Conservation (phyloP, 2,329 filamentous ascomycete genomes). For the Pseudogymnoascus sp. region DNA sequence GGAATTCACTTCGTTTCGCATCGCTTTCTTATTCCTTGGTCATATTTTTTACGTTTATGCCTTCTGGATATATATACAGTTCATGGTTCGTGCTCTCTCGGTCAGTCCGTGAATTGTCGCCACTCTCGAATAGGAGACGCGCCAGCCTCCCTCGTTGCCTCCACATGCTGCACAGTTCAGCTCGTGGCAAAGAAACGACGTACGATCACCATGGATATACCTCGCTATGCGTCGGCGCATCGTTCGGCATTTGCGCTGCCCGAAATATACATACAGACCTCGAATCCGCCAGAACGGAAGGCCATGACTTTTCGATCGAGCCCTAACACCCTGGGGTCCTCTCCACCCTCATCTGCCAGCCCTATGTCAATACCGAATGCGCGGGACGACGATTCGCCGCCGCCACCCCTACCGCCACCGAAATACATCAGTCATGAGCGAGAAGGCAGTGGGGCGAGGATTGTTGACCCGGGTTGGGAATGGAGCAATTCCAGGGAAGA, state of each 20-base stretch:
- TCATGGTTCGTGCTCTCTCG: constrained; percentile 11
- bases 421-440: constrained; percentile 47
- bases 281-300: constrained; percentile 28
- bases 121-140: constrained; percentile 6
- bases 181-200: constrained; percentile 19
- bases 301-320: constrained; percentile 20
- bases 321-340: constrained; percentile 26
- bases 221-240: constrained; percentile 25
- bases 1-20: constrained; percentile 10
- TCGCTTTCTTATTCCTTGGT: constrained; percentile 17
- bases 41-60: constrained; percentile 11
- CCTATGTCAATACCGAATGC: constrained; percentile 57
- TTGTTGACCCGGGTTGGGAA: constrained; percentile 51
- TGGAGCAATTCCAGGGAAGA: constrained; percentile 49
- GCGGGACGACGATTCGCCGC: constrained; percentile 36
- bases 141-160: constrained; percentile 6
- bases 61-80: constrained; percentile 6
- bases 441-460: constrained; percentile 12
- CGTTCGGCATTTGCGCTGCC: constrained; percentile 26
- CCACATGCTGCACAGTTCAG: constrained; percentile 14
- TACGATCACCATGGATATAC: constrained; percentile 34
- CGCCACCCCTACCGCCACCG: constrained; percentile 58
- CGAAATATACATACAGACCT: constrained; percentile 36
- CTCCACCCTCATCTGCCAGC: constrained; percentile 35
- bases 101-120: constrained; percentile 17